Evolutionary conservation across 2,329 filamentous ascomycete genomes (phyloP).

Genomic region (Lasiodiplodia citricola): DNA sequence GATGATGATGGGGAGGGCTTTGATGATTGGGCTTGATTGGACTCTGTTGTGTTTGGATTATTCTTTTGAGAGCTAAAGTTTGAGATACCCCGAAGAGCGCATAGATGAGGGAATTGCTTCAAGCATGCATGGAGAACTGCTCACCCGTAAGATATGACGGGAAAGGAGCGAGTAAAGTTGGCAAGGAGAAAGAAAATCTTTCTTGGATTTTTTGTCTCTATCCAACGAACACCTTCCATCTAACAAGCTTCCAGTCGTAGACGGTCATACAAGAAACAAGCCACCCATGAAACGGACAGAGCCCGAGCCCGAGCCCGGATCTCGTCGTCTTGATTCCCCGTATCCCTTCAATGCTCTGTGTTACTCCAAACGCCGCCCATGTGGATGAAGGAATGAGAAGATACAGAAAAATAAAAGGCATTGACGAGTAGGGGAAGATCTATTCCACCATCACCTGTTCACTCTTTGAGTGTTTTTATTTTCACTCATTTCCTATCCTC

Average conservation of each 20-base stretch:
- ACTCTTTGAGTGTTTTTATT: not conserved
- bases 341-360: not conserved
- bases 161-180: not conserved
- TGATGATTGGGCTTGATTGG: slow-evolving; percentile 6
- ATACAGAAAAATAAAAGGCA: not conserved
- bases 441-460: not conserved
- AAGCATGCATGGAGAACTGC: not conserved
- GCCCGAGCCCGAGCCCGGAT: not conserved
- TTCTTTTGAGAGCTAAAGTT: not conserved
- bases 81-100: not conserved
- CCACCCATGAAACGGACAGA: not conserved
- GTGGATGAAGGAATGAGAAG: not conserved
- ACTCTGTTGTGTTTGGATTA: slow-evolving; percentile 34
- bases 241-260: not conserved
- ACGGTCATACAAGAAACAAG: not conserved
- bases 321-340: not conserved
- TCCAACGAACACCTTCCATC: not conserved
- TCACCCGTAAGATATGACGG: not conserved
- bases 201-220: not conserved
- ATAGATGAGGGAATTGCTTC: not conserved
- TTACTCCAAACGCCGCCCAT: not conserved
- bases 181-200: not conserved
- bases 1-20: slow-evolving; percentile 27
- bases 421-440: not conserved
- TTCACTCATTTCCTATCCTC: slow-evolving; percentile 17